Evolutionary conservation across 352 stramenopile genomes (phyloP).

Genomic region (Phytophthora kernoviae): DNA sequence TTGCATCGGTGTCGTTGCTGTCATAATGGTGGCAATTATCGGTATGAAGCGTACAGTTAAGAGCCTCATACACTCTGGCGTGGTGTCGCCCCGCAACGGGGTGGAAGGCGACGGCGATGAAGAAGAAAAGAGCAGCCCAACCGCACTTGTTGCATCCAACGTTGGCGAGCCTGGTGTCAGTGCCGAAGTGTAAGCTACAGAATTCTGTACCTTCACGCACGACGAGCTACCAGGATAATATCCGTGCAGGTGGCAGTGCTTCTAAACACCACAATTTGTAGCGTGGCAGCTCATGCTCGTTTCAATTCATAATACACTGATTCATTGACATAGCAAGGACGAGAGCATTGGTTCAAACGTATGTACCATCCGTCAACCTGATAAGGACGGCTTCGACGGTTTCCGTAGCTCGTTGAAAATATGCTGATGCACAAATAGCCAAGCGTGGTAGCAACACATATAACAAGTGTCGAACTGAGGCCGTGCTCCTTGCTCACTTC

Average conservation of each 20-base stretch:
- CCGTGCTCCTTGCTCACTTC: too few relatives aligned
- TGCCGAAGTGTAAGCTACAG: conserved; percentile 17
- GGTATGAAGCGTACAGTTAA: conserved; percentile 13
- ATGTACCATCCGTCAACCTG: background rate
- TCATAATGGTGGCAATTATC: conserved; percentile 15
- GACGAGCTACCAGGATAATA: too few relatives aligned
- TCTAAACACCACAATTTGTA: background rate
- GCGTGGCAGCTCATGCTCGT: background rate
- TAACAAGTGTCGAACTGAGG: too few relatives aligned
- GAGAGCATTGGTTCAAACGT: too few relatives aligned
- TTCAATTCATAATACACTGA: background rate
- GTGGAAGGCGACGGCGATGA: background rate
- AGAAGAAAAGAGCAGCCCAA: conserved; percentile 15
- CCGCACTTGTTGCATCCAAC: conserved; percentile 25
- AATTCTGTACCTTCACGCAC: background rate
- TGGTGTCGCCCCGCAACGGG: background rate
- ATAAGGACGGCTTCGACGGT: background rate
- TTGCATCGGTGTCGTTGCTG: conserved; percentile 12
- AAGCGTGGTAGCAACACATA: too few relatives aligned
- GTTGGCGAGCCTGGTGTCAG: conserved; percentile 19
- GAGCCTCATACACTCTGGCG: background rate
- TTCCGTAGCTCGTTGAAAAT: conserved; percentile 18
- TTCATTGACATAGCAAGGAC: too few relatives aligned
- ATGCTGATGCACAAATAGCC: conserved; percentile 10
- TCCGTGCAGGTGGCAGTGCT: background rate